Evolutionary conservation across 495 filamentous ascomycete species (phyloP).

Genomic region (Xylaria scruposa): DNA sequence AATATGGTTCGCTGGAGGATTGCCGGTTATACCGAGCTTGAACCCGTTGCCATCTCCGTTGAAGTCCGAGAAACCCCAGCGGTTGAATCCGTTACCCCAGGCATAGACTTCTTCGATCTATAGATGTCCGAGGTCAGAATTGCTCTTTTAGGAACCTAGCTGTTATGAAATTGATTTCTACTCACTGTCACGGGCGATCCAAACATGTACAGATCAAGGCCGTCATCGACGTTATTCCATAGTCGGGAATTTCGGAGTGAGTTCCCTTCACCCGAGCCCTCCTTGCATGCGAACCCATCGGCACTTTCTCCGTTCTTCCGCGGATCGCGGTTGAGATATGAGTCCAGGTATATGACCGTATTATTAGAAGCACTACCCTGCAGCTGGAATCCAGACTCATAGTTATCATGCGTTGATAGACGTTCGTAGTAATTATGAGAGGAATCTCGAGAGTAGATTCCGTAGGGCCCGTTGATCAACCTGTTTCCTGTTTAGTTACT

Average conservation of each 20-base stretch:
- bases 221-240: constrained; percentile 44
- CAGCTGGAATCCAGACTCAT: constrained; percentile 42
- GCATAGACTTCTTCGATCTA: constrained; percentile 40
- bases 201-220: constrained; percentile 42
- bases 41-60: constrained; percentile 43
- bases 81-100: constrained; percentile 44
- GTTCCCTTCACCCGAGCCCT: constrained; percentile 38
- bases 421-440: constrained; percentile 39
- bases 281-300: constrained; percentile 41
- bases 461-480: constrained; percentile 40
- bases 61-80: constrained; percentile 41
- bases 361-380: constrained; percentile 38
- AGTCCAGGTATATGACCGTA: constrained; percentile 39
- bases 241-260: constrained; percentile 35
- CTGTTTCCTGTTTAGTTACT: background rate
- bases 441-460: constrained; percentile 32
- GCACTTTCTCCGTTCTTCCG: constrained; percentile 43
- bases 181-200: constrained; percentile 33
- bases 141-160: background rate
- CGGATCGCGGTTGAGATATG: constrained; percentile 41
- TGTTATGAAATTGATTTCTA: background rate
- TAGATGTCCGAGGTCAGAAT: background rate
- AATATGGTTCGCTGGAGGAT: constrained; percentile 37
- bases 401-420: constrained; percentile 41
- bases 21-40: constrained; percentile 40